phyloP scores from a whole-genome alignment of 2,329 filamentous ascomycete species.

The Sordariomycetes sp. region DNA sequence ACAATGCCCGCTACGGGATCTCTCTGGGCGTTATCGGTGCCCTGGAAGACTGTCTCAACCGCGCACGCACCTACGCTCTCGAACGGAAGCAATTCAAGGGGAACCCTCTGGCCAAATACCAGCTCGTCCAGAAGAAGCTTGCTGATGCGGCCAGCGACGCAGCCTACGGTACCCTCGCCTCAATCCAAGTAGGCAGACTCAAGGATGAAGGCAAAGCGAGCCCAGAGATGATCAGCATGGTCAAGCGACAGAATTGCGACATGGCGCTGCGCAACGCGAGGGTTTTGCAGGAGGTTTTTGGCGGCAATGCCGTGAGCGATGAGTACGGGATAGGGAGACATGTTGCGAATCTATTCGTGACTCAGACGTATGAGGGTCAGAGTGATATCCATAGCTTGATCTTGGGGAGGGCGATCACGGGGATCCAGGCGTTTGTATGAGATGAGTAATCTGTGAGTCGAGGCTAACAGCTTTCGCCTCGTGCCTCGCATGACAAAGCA shows the following conservation, averaged over 20 bases:
- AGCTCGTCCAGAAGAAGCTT: slow-evolving; percentile 96
- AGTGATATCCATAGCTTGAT: slow-evolving; percentile 89
- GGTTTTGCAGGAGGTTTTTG: slow-evolving; percentile 86
- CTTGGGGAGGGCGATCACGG: slow-evolving; percentile 59
- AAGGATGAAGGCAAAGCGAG: slow-evolving; percentile 84
- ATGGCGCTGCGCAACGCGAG: slow-evolving; percentile 72
- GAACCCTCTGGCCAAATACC: slow-evolving; percentile 91
- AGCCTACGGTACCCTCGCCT: slow-evolving; percentile 82
- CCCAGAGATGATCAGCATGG: slow-evolving; percentile 94
- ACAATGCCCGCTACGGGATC: slow-evolving; percentile 89
- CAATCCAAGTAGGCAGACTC: slow-evolving; percentile 81
- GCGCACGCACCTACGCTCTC: slow-evolving; percentile 78
- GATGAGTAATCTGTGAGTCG: neutral
- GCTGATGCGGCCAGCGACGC: slow-evolving; percentile 88
- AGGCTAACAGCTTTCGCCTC: neutral
- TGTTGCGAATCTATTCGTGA: slow-evolving; percentile 93
- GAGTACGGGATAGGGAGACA: slow-evolving; percentile 94
- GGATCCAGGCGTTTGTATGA: slow-evolving; percentile 71
- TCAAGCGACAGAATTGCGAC: slow-evolving; percentile 98
- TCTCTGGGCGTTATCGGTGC: slow-evolving; percentile 90
- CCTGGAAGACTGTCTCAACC: slow-evolving; percentile 79
- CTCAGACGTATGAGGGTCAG: slow-evolving; percentile 96
- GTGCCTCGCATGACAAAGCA: no score
- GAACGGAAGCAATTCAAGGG: slow-evolving; percentile 94
- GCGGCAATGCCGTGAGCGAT: slow-evolving; percentile 95